phyloP scores from a whole-genome alignment of 108 stramenopile genomes.

The Cyclotella cryptica region DNA sequence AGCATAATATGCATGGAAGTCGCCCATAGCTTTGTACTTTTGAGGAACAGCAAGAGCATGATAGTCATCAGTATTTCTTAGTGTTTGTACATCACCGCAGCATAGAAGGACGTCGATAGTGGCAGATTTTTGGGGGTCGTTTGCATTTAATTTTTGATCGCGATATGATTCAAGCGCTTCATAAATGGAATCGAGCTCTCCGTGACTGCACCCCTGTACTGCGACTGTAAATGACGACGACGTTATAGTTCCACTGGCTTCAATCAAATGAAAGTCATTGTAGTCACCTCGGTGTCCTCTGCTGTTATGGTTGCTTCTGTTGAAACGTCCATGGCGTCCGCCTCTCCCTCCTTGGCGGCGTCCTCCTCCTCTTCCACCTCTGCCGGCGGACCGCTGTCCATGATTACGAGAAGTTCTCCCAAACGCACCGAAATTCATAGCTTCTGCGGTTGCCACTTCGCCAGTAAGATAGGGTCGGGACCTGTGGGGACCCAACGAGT shows the following conservation, averaged over 20 bases:
- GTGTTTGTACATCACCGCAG: constrained; percentile 98
- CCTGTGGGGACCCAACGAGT: too few species aligned
- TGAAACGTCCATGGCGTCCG: neutral
- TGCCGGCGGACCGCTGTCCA: neutral
- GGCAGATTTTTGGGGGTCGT: constrained; percentile 22
- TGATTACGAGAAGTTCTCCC: constrained; percentile 3
- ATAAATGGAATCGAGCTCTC: constrained; percentile 96
- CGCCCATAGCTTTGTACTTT: constrained; percentile 90
- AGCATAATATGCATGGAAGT: constrained; percentile 93
- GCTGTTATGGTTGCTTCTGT: constrained; percentile 1
- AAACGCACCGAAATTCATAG: constrained; percentile 10
- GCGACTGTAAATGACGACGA: constrained; percentile 76
- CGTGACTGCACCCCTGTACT: constrained; percentile 99
- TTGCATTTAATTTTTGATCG: neutral
- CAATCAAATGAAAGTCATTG: constrained; percentile 39
- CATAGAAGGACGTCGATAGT: constrained; percentile 92
- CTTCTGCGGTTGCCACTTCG: neutral
- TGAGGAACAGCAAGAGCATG: constrained; percentile 87
- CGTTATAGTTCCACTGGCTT: constrained; percentile 31
- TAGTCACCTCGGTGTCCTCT: neutral
- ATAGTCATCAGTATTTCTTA: constrained; percentile 89
- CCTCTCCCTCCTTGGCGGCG: constrained; percentile 7
- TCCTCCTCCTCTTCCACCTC: constrained; percentile 16
- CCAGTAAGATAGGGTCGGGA: too few species aligned
- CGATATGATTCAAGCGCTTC: constrained; percentile 68